Base-by-base conservation (phyloP, 768 basidiomycete species). In the Leucocoprinus sp. region DNA sequence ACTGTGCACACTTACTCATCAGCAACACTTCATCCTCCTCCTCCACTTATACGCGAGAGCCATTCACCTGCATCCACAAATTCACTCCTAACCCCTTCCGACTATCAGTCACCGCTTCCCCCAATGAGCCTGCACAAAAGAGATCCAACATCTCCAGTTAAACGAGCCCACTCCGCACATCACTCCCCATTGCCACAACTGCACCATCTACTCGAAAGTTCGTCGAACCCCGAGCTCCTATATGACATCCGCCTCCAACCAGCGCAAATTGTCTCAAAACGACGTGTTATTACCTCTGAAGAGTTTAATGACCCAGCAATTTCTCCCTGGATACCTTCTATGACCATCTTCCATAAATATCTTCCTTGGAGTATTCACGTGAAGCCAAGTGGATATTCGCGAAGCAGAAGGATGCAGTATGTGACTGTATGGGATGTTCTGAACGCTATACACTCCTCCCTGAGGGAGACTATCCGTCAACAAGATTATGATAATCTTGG, bases 381-480 rank as follows among this genome's bases (percentile, higher is more conserved):
- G 4, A 37, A 31, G 9, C 33, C 39, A 21, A 48, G 15, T 36
- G 46, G 46, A 1, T 48, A 41, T 12, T 48, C 46, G 15, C 27
- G 40, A 17, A 48, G 46, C 8, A 15, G 33, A 17, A 14, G 34
- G 23, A 37, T 21, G 46, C 33, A 35, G 27, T 48, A 36, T 24
- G 39, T 48, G 11, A 48, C 46, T 7, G 46, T 48, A 5, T 41
- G 39, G 46, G 46, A 48, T 36, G 39, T 48, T 18, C 14, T 48
- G 23, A 42, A 41, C 8, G 40, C 46, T n/a, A 28, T 48, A 9
- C 34, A 48, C 18, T 34, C 17, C 17, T 8, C 39, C 31, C 19
- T 48, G 22, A 26, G 46, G 17, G 41, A 23, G 17, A 15, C n/a
- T 2, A 41, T 48, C 24, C 26, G 31, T 15, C 33, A 23, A 15